A percentile compares a stretch with the other conserved stretches of the same genome.
phyloP scores from a whole-genome alignment of 1,284 basidiomycete genomes.

The Tilletia caries region DNA sequence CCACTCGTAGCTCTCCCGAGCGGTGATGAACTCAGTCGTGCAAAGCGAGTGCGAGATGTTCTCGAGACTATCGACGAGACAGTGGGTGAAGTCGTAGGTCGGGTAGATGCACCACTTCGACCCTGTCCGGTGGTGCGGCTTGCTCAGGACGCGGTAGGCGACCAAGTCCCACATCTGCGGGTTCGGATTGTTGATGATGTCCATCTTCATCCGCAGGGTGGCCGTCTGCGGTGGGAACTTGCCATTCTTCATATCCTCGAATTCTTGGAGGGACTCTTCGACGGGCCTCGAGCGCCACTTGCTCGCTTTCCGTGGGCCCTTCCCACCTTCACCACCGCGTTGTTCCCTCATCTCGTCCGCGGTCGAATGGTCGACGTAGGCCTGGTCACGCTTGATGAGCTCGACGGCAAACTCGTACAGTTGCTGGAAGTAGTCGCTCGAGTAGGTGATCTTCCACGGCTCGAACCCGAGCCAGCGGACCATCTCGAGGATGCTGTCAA shows the following conservation, averaged over 20 bases:
- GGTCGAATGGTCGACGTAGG: constrained; percentile 93
- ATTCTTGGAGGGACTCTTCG: constrained; percentile 79
- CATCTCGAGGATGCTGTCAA: constrained; percentile 92
- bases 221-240: constrained; percentile 85
- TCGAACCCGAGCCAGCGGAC: constrained; percentile 96
- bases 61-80: constrained; percentile 95
- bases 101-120: constrained; percentile 84
- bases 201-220: constrained; percentile 95
- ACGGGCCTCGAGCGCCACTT: constrained; percentile 77
- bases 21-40: constrained; percentile 93
- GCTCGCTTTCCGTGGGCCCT: constrained; percentile 80
- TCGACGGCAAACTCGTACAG: constrained; percentile 87
- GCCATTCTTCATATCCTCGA: constrained; percentile 88
- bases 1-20: constrained; percentile 98
- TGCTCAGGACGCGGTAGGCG: constrained; percentile 87
- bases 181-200: constrained; percentile 78
- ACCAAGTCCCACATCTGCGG: constrained; percentile 99
- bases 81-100: constrained; percentile 99
- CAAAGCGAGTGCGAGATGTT: constrained; percentile 98
- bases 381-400: constrained; percentile 83
- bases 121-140: constrained; percentile 88
- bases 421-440: constrained; percentile 90
- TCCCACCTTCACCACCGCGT: constrained; percentile 71
- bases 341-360: constrained; percentile 88
- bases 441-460: constrained; percentile 98